Conservation (phyloP, 148 eudicot genomes). For the Rhododendron mucronatum region DNA sequence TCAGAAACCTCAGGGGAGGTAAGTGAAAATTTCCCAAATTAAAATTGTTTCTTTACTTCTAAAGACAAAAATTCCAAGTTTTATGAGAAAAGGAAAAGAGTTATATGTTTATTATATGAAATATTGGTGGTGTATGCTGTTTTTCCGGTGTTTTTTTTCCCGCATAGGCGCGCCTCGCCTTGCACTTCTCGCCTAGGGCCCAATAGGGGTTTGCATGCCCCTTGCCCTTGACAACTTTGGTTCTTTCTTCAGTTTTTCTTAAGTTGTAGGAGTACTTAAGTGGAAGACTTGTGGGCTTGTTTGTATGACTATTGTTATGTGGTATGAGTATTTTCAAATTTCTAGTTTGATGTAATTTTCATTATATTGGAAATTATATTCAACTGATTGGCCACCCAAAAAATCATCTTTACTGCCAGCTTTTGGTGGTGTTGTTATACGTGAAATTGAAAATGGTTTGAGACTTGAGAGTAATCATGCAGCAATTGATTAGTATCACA, state of each 20-base stretch:
- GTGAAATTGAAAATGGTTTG: constrained; percentile 5
- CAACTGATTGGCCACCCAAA: background rate
- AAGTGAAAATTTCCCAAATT: too few species aligned
- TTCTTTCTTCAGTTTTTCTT: background rate
- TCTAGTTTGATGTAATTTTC: background rate
- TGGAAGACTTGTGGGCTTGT: background rate
- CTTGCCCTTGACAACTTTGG: background rate
- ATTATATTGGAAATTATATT: background rate
- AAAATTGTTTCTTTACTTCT: background rate
- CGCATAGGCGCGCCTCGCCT: background rate
- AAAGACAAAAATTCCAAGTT: background rate
- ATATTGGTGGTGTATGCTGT: background rate
- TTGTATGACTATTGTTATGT: background rate
- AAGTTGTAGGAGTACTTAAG: background rate
- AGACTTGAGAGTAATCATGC: constrained; percentile 12
- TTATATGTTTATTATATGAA: too few species aligned
- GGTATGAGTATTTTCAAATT: background rate
- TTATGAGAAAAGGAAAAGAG: background rate
- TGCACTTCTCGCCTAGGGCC: background rate
- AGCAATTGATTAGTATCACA: background rate
- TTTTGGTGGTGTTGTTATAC: constrained; percentile 8
- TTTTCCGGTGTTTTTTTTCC: background rate
- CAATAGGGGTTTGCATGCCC: background rate
- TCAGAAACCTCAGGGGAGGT: too few species aligned
- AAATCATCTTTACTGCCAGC: background rate